A percentile compares a stretch with the other conserved stretches of the same genome.
These are phyloP conservation scores for Ophiostoma sp. DNA, from an alignment of 2,329 filamentous ascomycete species.

Conservation along the genomic window DNA sequence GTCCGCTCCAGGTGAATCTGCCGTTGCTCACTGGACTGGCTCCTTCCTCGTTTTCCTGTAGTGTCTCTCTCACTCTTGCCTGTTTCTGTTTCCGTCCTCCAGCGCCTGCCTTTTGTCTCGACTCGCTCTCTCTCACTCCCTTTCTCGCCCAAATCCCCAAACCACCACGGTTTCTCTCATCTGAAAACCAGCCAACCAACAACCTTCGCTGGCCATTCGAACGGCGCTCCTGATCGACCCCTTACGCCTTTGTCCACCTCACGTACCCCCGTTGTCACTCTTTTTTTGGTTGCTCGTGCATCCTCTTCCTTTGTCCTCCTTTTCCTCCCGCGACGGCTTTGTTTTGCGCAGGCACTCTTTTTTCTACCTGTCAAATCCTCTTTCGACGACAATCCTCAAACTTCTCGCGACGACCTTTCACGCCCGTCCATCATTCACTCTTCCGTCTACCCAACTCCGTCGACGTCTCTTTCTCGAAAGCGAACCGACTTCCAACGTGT, in stretches of 20 bases:
- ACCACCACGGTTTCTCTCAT: conserved; percentile 3
- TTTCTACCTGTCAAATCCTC: neutral
- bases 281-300: neutral
- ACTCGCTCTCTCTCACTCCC: neutral
- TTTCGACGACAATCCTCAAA: neutral
- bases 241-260: conserved; percentile 1
- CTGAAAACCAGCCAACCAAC: neutral
- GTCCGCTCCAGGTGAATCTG: neutral
- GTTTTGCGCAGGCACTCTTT: conserved; percentile 3
- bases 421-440: neutral
- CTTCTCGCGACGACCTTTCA: neutral
- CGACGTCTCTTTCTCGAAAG: neutral
- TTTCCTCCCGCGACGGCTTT: neutral
- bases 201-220: neutral
- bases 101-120: neutral
- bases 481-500: neutral
- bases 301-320: neutral
- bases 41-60: neutral
- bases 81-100: neutral
- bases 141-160: neutral
- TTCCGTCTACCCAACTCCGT: neutral
- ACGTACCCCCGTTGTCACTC: conserved; percentile 12
- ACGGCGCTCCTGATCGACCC: conserved; percentile 11
- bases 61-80: neutral
- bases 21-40: neutral